These are phyloP conservation scores for Mimosa pudica DNA, from an alignment of 306 rosid genomes.

Conservation along the genomic window DNA sequence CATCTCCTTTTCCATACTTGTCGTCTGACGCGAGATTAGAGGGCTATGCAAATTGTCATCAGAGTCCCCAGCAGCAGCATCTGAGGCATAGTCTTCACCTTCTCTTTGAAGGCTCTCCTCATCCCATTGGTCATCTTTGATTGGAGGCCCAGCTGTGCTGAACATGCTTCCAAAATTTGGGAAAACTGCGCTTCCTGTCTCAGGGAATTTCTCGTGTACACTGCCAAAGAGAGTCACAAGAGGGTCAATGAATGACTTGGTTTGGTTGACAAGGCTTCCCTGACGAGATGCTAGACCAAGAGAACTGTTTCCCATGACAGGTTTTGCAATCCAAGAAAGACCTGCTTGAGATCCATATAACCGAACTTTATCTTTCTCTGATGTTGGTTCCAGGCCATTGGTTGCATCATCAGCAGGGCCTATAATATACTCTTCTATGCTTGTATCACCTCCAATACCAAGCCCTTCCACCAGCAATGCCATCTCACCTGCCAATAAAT, in stretches of 20 bases:
- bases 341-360: conserved; percentile 85
- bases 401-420: conserved; percentile 56
- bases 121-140: conserved; percentile 61
- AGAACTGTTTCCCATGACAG: conserved; percentile 77
- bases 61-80: conserved; percentile 47
- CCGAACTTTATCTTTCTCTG: conserved; percentile 66
- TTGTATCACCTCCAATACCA: conserved; percentile 60
- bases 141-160: conserved; percentile 53
- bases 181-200: conserved; percentile 47
- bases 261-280: conserved; percentile 76
- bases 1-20: conserved; percentile 79
- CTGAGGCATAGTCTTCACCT: conserved; percentile 63
- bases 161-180: conserved; percentile 72
- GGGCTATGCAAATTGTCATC: conserved; percentile 90
- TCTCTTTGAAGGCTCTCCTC: conserved; percentile 62
- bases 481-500: conserved; percentile 56
- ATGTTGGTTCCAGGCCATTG: conserved; percentile 50
- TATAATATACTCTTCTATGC: conserved; percentile 64
- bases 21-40: conserved; percentile 81
- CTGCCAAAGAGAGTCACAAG: conserved; percentile 66
- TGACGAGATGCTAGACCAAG: conserved; percentile 80
- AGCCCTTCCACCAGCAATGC: conserved; percentile 73
- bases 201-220: conserved; percentile 59
- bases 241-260: conserved; percentile 74
- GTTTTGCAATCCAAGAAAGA: conserved; percentile 89